These are phyloP conservation scores for Neurospora pannonica DNA, from an alignment of 495 filamentous ascomycete genomes.

Conservation along the genomic window DNA sequence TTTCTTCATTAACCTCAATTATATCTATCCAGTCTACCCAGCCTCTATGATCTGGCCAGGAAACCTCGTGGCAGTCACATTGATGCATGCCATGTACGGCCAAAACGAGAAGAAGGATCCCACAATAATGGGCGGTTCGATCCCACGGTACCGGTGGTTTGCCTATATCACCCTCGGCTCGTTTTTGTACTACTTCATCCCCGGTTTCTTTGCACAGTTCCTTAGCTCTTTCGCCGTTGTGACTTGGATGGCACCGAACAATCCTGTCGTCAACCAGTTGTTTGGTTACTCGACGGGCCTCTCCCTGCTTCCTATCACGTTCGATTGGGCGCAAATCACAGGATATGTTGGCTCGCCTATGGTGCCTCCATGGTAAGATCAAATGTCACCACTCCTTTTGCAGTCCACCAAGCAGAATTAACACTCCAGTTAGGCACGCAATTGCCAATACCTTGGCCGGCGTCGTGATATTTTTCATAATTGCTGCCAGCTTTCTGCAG, in stretches of 20 bases:
- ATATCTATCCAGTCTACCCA: conserved; percentile 36
- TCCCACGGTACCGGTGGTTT: conserved; percentile 54
- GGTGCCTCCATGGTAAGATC: conserved; percentile 45
- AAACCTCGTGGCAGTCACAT: conserved; percentile 51
- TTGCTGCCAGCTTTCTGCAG: conserved; percentile 41
- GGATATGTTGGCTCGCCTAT: conserved; percentile 49
- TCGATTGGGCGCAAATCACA: conserved; percentile 57
- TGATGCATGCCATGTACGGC: conserved; percentile 67
- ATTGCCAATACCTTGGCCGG: conserved; percentile 55
- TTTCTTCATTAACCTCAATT: not conserved
- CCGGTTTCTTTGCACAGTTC: conserved; percentile 48
- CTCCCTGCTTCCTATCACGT: conserved; percentile 50
- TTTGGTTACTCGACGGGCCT: conserved; percentile 58
- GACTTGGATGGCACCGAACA: conserved; percentile 53
- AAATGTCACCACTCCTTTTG: not conserved
- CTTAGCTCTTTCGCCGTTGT: conserved; percentile 52
- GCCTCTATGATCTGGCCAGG: conserved; percentile 71
- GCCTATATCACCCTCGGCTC: conserved; percentile 37
- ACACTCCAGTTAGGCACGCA: conserved; percentile 28
- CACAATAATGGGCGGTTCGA: conserved; percentile 42
- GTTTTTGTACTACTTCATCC: conserved; percentile 53
- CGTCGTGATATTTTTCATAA: conserved; percentile 45
- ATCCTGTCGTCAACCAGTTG: conserved; percentile 57
- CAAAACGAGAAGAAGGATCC: conserved; percentile 36
- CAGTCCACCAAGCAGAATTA: not conserved